phyloP scores from a whole-genome alignment of 23 red algal genomes.

The Cyanidiococcus yangmingshanensis region DNA sequence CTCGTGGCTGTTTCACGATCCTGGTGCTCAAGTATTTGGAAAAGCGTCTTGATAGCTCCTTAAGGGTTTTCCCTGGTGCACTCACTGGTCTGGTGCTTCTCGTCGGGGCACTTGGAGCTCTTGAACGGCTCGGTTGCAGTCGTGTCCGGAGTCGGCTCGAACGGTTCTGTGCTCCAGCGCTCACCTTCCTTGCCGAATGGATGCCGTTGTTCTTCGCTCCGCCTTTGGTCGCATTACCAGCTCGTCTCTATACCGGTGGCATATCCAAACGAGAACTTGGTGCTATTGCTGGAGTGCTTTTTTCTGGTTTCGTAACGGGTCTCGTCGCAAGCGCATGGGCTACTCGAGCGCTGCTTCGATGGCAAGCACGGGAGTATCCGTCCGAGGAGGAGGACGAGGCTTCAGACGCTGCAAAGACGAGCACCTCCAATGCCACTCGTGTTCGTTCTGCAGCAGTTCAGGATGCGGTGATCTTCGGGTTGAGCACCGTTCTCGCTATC shows the following conservation, averaged over 20 bases:
- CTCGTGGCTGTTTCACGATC: neutral
- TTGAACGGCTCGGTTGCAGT: neutral
- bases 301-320: neutral
- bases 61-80: neutral
- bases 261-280: neutral
- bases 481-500: neutral
- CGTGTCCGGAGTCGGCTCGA: neutral
- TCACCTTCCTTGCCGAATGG: constrained; percentile 10
- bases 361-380: neutral
- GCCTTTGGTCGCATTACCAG: neutral
- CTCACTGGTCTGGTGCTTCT: constrained; percentile 13
- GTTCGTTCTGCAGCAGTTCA: neutral
- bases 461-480: neutral
- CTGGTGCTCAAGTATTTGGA: neutral
- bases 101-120: neutral
- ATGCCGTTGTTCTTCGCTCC: constrained; percentile 26
- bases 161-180: neutral
- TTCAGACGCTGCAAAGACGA: neutral
- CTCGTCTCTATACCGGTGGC: neutral
- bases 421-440: neutral
- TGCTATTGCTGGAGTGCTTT: neutral
- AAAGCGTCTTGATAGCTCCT: neutral
- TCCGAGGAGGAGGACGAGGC: neutral
- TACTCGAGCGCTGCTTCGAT: constrained; percentile 5
- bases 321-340: neutral